phyloP scores from a whole-genome alignment of 352 stramenopile species.

The Phytopythium chamaehyphon region DNA sequence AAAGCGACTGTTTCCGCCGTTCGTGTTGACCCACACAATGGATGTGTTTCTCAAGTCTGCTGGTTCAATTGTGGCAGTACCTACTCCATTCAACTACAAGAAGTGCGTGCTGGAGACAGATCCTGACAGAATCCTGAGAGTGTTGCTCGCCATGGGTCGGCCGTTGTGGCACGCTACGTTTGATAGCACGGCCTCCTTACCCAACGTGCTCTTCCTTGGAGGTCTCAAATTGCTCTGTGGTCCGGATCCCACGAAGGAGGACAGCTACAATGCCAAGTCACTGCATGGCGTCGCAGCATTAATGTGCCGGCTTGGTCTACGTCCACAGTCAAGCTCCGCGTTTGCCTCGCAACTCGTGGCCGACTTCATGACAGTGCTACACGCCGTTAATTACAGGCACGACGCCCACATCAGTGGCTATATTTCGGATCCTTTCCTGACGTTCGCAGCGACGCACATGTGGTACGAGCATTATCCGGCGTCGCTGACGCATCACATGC shows the following conservation, averaged over 20 bases:
- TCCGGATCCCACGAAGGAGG: not conserved
- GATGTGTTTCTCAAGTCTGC: not conserved
- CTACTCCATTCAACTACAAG: not conserved
- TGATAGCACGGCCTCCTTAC: not conserved
- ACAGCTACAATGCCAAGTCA: conserved; percentile 8
- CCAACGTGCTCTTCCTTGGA: not conserved
- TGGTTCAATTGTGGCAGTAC: not conserved
- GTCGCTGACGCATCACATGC: conserved; percentile 1
- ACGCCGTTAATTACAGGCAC: conserved; percentile 10
- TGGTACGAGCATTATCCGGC: conserved; percentile 11
- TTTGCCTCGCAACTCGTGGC: conserved; percentile 17
- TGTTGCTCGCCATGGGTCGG: conserved; percentile 5
- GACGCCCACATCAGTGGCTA: conserved; percentile 17
- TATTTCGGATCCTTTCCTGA: conserved; percentile 19
- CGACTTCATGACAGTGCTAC: conserved; percentile 20
- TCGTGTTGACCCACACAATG: conserved; percentile 6
- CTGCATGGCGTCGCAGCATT: conserved; percentile 17
- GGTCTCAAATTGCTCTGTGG: conserved; percentile 9
- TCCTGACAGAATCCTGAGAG: not conserved
- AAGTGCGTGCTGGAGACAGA: not conserved
- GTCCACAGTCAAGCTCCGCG: conserved; percentile 8
- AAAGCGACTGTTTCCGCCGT: conserved; percentile 3
- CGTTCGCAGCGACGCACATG: conserved; percentile 21
- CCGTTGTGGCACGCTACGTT: conserved; percentile 4
- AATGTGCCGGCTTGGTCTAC: conserved; percentile 23